Evolutionary conservation across 257 asterid genomes (phyloP).

Genomic region (Jacaranda copaia): DNA sequence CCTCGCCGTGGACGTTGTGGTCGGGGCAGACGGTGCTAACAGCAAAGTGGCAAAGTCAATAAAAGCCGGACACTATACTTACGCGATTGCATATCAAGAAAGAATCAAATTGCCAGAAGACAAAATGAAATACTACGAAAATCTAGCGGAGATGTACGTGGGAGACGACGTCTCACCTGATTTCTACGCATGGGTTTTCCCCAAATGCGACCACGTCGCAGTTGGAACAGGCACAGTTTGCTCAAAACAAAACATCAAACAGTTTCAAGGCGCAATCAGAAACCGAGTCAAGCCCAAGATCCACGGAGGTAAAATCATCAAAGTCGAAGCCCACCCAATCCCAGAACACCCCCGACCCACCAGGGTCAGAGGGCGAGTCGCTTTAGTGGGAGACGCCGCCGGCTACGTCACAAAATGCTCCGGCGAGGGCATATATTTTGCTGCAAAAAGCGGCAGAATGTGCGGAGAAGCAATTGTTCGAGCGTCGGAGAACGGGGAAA

Average conservation of each 20-base stretch:
- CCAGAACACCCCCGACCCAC: slow-evolving; percentile 83
- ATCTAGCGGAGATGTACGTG: slow-evolving; percentile 81
- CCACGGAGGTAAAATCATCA: slow-evolving; percentile 60
- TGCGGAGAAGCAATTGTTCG: slow-evolving; percentile 79
- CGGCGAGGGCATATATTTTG: slow-evolving; percentile 87
- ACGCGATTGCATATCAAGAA: slow-evolving; percentile 84
- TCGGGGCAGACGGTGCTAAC: slow-evolving; percentile 93
- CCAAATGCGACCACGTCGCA: slow-evolving; percentile 90
- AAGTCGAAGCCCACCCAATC: slow-evolving; percentile 88
- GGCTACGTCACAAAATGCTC: slow-evolving; percentile 90
- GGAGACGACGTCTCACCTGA: slow-evolving; percentile 87
- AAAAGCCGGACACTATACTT: slow-evolving; percentile 70
- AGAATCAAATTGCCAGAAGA: slow-evolving; percentile 72
- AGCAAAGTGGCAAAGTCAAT: slow-evolving; percentile 83
- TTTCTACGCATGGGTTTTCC: slow-evolving; percentile 93
- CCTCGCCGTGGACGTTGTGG: slow-evolving; percentile 68
- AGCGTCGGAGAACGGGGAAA: slow-evolving; percentile 72
- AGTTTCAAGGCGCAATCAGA: slow-evolving; percentile 56
- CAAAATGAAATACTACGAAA: slow-evolving; percentile 74
- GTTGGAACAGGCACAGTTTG: slow-evolving; percentile 78
- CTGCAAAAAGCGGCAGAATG: slow-evolving; percentile 81
- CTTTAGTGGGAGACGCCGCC: slow-evolving; percentile 85
- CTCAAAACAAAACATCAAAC: slow-evolving; percentile 57
- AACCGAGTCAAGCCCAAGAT: slow-evolving; percentile 54
- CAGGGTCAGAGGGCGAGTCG: slow-evolving; percentile 71